Percentiles rank a stretch among this genome's conserved stretches.
Conservation (phyloP, 352 stramenopile species). For the Albugo candida region DNA sequence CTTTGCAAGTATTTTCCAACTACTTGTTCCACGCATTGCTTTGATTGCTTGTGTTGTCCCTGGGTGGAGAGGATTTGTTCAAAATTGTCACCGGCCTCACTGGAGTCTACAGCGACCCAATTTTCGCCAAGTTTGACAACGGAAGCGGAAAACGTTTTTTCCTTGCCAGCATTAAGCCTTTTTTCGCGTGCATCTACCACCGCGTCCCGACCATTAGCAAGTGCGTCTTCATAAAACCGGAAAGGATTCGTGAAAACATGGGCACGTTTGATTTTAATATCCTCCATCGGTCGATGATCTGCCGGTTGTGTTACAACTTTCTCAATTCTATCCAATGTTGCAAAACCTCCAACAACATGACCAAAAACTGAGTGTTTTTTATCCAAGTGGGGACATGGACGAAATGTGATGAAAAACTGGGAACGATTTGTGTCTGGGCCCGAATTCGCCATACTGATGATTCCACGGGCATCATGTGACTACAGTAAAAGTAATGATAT, state of each 20-base stretch:
- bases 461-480: constrained; percentile 73
- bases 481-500: constrained; percentile 9
- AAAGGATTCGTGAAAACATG: constrained; percentile 83
- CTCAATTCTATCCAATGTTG: constrained; percentile 69
- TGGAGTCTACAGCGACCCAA: constrained; percentile 53
- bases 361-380: constrained; percentile 97
- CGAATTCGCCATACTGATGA: constrained; percentile 95
- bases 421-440: constrained; percentile 89
- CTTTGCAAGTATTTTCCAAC: constrained; percentile 56
- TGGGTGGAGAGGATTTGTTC: constrained; percentile 27
- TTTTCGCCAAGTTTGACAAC: constrained; percentile 62
- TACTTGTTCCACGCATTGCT: background rate
- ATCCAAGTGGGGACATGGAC: constrained; percentile 90
- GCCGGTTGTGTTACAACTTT: constrained; percentile 29
- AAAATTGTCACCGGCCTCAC: constrained; percentile 12
- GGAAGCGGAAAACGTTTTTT: constrained; percentile 30
- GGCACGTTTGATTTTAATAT: constrained; percentile 58
- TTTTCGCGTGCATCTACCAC: constrained; percentile 30
- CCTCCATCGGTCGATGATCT: constrained; percentile 65
- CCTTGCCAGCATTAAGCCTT: constrained; percentile 17
- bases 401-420: constrained; percentile 99
- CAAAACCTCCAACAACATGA: constrained; percentile 82
- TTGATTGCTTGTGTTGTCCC: constrained; percentile 20
- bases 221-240: constrained; percentile 55
- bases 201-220: constrained; percentile 30